Conservation (phyloP, 768 basidiomycete genomes). For the Infundibulicybe gibba region DNA sequence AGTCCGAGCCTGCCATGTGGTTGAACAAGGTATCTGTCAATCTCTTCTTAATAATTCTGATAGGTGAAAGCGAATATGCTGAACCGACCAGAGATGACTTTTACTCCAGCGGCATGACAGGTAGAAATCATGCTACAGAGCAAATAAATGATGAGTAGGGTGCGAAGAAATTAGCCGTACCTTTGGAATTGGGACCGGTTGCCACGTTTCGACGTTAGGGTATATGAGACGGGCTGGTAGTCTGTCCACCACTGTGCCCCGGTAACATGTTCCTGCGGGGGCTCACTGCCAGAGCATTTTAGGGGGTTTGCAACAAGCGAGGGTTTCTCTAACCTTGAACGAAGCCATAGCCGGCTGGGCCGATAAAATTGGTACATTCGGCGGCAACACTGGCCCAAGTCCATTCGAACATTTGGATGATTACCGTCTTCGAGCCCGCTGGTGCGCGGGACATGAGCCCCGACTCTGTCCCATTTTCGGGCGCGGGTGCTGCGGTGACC, state of each 20-base stretch:
- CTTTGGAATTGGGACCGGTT: conserved; percentile 43
- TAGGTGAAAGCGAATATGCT: not conserved
- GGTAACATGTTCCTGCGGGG: conserved; percentile 56
- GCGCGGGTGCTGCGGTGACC: not conserved
- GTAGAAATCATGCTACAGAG: conserved; percentile 36
- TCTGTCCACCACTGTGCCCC: conserved; percentile 74
- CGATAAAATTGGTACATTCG: conserved; percentile 64
- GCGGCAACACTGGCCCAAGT: conserved; percentile 54
- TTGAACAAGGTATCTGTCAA: conserved; percentile 54
- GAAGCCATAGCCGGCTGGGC: conserved; percentile 67
- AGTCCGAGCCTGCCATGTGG: conserved; percentile 55
- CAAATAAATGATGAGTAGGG: conserved; percentile 6
- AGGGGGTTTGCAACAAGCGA: not conserved
- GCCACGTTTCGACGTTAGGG: conserved; percentile 61
- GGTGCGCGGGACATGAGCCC: not conserved
- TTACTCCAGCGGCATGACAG: conserved; percentile 53
- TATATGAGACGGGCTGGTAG: conserved; percentile 69
- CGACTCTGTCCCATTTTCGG: conserved; percentile 13
- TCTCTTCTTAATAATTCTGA: not conserved
- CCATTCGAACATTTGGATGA: conserved; percentile 75
- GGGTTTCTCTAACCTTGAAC: conserved; percentile 51
- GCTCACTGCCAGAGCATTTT: conserved; percentile 30
- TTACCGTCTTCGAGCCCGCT: conserved; percentile 40
- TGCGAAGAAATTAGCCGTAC: conserved; percentile 16
- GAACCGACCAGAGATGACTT: conserved; percentile 43